phyloP scores from a whole-genome alignment of 2,329 filamentous ascomycete species.

The Gremmenia infestans region DNA sequence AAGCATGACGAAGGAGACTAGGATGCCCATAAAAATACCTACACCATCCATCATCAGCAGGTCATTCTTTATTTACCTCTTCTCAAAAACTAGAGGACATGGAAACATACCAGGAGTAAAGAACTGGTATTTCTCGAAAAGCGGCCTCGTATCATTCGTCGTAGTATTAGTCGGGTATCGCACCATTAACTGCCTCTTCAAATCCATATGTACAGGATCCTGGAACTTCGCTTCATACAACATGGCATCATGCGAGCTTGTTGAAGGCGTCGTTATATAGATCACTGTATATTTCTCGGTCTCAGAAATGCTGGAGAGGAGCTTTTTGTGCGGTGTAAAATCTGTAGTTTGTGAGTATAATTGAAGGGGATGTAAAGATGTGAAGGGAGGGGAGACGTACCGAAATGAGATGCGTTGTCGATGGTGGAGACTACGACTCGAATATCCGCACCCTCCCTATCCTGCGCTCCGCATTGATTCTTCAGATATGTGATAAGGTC shows the following conservation, averaged over 20 bases:
- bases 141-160: conserved; percentile 44
- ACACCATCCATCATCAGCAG: background rate
- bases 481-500: conserved; percentile 42
- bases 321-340: conserved; percentile 11
- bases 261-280: conserved; percentile 59
- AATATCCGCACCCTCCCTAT: background rate
- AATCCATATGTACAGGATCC: conserved; percentile 61
- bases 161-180: conserved; percentile 38
- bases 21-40: conserved; percentile 86
- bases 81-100: background rate
- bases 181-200: conserved; percentile 54
- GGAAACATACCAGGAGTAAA: conserved; percentile 67
- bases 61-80: background rate
- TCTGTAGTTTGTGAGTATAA: conserved; percentile 21
- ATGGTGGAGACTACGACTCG: background rate
- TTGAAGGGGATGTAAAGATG: background rate
- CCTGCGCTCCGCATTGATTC: conserved; percentile 39
- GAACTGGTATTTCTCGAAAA: conserved; percentile 94
- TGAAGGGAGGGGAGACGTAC: background rate
- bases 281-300: conserved; percentile 61
- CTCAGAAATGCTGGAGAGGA: conserved; percentile 33
- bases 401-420: background rate
- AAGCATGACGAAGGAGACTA: conserved; percentile 66
- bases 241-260: background rate
- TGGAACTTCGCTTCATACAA: conserved; percentile 62